Base-by-base conservation (phyloP, 257 asterid species). In the Solanum ahanhuiri region DNA sequence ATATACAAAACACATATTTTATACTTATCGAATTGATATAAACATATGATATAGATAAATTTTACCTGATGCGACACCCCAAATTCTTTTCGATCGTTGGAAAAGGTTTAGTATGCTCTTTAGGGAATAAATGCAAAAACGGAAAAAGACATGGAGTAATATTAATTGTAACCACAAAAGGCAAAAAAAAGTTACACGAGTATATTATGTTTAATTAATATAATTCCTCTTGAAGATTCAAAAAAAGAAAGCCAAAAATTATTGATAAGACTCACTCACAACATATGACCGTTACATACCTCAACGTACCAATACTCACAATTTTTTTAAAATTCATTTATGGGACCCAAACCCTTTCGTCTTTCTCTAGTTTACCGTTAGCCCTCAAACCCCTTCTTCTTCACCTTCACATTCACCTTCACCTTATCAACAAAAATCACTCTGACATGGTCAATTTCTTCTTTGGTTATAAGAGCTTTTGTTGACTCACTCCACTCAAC, bases 231-330 rank as follows among this genome's bases (percentile, higher is more conserved):
- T 0, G 20, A 75, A 1, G 18, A 76, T 73, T 73, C 34, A 22
- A 39, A 23, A 39, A 75, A 39, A 41, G 23, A 43, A 77, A 43
- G 58, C 35, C 3, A 41, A 43, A 77, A 20, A 23, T 23, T 4
- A 77, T 77, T 77, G 14, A 77, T 25, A 8, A 9, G 8, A 43
- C 25, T 79, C 83, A 45, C 83, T 9, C 66, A 45, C 83, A 33
- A 79, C 7, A 88, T 81, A 33, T 86, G 90, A 86, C 92, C 92
- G 92, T 90, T 90, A 58, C 20, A 25, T 35, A 18, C 87, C 28
- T 33, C 79, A 88, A 90, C 92, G 92, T 88, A 86, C 88, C 72
- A 34, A 73, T 73, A 63, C 64, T 41, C 83, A 41, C 64, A 77
- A 15, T 3, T 39, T 35, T 37, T 79, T 14, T 8, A 79, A 79